Conservation (phyloP, 257 asterid species). For the Przewalskia tangutica region DNA sequence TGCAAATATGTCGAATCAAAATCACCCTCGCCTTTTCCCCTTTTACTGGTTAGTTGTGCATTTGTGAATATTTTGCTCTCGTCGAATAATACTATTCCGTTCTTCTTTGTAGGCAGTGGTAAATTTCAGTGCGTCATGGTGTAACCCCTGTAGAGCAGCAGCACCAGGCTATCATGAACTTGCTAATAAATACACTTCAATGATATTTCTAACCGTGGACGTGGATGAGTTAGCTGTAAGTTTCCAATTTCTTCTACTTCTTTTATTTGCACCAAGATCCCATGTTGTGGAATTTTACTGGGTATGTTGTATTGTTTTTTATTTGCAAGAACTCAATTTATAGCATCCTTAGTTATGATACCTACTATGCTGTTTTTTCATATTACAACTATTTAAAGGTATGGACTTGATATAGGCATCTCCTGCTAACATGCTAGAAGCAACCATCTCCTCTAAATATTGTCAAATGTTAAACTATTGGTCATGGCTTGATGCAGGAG, state of each 20-base stretch:
- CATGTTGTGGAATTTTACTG: no score
- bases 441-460: neutral
- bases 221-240: constrained; percentile 56
- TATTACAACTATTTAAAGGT: neutral
- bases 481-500: constrained; percentile 30
- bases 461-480: neutral
- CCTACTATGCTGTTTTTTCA: neutral
- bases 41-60: neutral
- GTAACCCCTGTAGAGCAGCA: constrained; percentile 42
- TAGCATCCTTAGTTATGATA: neutral
- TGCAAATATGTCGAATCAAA: neutral
- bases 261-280: neutral
- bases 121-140: constrained; percentile 72
- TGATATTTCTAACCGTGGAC: constrained; percentile 46
- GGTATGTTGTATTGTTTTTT: no score
- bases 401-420: neutral
- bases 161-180: constrained; percentile 44
- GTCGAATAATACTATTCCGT: neutral
- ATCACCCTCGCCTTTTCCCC: neutral
- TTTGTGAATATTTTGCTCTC: neutral
- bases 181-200: constrained; percentile 41
- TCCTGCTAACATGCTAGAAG: neutral
- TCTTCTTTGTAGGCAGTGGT: constrained; percentile 29
- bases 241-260: neutral
- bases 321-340: neutral